Conservation (phyloP, 176 grass and related monocot genomes). For the Phoenix roebelenii region DNA sequence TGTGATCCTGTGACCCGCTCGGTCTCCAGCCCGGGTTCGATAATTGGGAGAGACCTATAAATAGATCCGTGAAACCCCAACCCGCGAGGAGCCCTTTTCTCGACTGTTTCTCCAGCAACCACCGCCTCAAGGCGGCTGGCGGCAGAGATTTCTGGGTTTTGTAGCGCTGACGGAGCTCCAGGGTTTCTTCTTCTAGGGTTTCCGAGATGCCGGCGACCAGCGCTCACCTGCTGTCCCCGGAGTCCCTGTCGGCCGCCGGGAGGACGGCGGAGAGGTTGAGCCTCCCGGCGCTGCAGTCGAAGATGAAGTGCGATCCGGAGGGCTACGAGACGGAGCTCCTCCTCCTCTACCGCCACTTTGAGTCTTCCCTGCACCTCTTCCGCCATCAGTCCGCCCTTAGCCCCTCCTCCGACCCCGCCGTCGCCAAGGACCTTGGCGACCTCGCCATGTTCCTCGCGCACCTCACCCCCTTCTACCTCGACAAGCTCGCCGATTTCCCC, state of each 20-base stretch:
- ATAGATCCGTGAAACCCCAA: too few relatives aligned
- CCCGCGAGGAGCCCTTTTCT: too few relatives aligned
- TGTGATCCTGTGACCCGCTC: too few relatives aligned
- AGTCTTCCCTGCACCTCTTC: slow-evolving; percentile 78
- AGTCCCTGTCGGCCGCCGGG: slow-evolving; percentile 41
- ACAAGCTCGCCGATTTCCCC: slow-evolving; percentile 49
- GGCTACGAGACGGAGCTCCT: slow-evolving; percentile 77
- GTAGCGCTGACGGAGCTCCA: too few relatives aligned
- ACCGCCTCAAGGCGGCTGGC: too few relatives aligned
- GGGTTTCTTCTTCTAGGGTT: too few relatives aligned
- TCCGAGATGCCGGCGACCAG: slow-evolving; percentile 32
- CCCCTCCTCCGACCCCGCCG: slow-evolving; percentile 33
- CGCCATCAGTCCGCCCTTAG: slow-evolving; percentile 54
- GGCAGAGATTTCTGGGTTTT: too few relatives aligned
- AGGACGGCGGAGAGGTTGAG: slow-evolving; percentile 35
- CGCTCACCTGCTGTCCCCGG: slow-evolving; percentile 50
- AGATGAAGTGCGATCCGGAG: slow-evolving; percentile 92
- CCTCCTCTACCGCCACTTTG: slow-evolving; percentile 71
- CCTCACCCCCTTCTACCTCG: slow-evolving; percentile 72
- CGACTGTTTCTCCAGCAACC: too few relatives aligned
- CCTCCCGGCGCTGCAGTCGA: slow-evolving; percentile 65
- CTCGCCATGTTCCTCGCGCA: slow-evolving; percentile 77
- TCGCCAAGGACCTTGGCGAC: slow-evolving; percentile 86
- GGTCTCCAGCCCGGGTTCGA: too few relatives aligned
- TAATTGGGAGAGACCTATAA: too few relatives aligned